Evolutionary conservation across 306 rosid species (phyloP), one percentile per base, ranked within the genome.

Genomic region (Trifolium dubium): DNA sequence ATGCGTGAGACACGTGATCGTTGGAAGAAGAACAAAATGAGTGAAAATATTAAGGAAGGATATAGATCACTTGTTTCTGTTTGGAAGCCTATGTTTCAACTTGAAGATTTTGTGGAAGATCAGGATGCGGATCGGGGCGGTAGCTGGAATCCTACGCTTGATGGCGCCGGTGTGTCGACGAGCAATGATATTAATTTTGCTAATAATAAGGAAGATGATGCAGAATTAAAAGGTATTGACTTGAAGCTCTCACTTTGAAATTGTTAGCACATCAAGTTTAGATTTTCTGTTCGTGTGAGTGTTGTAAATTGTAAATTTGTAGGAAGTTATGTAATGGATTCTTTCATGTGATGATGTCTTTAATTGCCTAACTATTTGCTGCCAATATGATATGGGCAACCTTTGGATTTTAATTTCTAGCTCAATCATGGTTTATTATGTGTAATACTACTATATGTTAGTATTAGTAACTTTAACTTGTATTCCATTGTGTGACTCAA

Each of bases 61-160:
- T 59, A 39, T 64, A 56, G n/a, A 29, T 23, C 23, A 23, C 69
- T 28, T 49, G 74, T 28, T 47, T 56, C 1, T 11, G 84, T 75
- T 58, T 88, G 93, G 92, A 85, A 62, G 72, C 92, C 92, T 6
- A 72, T 73, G 64, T 90, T 88, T 80, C 67, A 75, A 49, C 47
- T 50, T 31, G 82, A 85, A 75, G 93, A 86, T 80, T 90, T 88
- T 64, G 51, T 30, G 12, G 86, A 84, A 75, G 88, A 41, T 41
- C 47, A 46, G 17, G 12, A 56, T 15, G 40, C 10, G 19, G 19
- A 5, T 23, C 31, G 13, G 18, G 4, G 19, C 64, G 23, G 23
- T 23, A 23, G 23, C 23, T 1, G 8, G 11, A 78, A 35, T 35
- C 39, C 8, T 35, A 5, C 39, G 39, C 8, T 5, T 5, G 39